phyloP scores from a whole-genome alignment of 192 early-diverging fungal species.

The Phlyctochytrium planicorne region DNA sequence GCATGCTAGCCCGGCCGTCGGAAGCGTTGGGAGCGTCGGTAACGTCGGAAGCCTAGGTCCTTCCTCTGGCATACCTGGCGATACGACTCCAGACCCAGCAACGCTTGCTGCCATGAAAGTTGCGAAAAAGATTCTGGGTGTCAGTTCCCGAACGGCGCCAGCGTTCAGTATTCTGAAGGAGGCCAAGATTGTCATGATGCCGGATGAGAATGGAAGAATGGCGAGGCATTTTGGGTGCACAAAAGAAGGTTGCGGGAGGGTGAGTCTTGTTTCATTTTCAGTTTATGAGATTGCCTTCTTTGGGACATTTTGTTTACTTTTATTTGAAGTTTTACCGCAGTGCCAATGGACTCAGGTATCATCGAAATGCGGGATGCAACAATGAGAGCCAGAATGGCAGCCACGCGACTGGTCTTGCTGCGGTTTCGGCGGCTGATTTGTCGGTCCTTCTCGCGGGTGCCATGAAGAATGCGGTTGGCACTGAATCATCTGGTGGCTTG shows the following conservation, averaged over 20 bases:
- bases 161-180: neutral
- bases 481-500: too few species aligned
- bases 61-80: too few species aligned
- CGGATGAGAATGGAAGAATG: neutral
- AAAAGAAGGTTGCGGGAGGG: neutral
- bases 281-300: neutral
- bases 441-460: too few species aligned
- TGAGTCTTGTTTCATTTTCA: neutral
- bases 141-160: too few species aligned
- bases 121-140: neutral
- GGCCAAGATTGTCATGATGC: conserved; percentile 2
- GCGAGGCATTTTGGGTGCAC: neutral
- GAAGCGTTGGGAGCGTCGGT: too few species aligned
- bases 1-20: too few species aligned
- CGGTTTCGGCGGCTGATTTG: too few species aligned
- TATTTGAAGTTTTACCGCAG: neutral
- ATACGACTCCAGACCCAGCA: too few species aligned
- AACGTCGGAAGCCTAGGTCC: too few species aligned
- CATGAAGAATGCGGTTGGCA: too few species aligned
- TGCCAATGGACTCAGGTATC: neutral
- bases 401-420: too few species aligned
- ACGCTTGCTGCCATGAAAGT: neutral
- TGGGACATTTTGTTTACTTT: neutral
- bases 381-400: too few species aligned
- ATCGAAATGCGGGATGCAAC: neutral